Conservation (phyloP, 2,329 filamentous ascomycete species). For the Exophiala calicioides region DNA sequence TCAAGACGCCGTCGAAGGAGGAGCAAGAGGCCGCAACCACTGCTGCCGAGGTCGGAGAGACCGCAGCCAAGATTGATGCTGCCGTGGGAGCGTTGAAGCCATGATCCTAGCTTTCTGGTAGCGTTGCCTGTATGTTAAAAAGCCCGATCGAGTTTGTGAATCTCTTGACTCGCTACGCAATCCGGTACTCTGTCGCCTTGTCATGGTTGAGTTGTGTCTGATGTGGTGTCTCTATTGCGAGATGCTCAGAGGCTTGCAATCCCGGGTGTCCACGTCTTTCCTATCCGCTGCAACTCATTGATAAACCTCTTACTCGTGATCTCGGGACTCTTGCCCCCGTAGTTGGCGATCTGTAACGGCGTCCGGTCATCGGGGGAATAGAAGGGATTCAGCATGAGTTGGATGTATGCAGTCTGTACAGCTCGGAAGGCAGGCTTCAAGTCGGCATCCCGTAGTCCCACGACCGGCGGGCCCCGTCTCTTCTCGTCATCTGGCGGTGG, state of each 20-base stretch:
- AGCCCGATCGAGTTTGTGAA: background rate
- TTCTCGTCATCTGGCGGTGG: slow-evolving; percentile 40
- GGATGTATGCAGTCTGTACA: slow-evolving; percentile 88
- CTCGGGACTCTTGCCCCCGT: slow-evolving; percentile 54
- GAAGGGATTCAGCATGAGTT: slow-evolving; percentile 89
- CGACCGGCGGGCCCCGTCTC: slow-evolving; percentile 44
- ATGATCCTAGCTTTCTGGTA: background rate
- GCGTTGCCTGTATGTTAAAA: background rate
- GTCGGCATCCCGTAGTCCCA: slow-evolving; percentile 81
- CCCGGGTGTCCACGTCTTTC: slow-evolving; percentile 79
- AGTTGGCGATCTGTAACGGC: slow-evolving; percentile 54
- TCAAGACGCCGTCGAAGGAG: slow-evolving; percentile 21
- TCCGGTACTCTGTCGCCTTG: too few relatives aligned
- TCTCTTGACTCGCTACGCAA: background rate
- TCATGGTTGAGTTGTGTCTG: too few relatives aligned
- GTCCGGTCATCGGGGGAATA: slow-evolving; percentile 84
- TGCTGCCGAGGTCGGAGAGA: slow-evolving; percentile 28
- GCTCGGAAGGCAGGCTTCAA: slow-evolving; percentile 87
- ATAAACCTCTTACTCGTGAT: slow-evolving; percentile 82
- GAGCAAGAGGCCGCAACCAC: slow-evolving; percentile 27
- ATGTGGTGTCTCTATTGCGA: background rate
- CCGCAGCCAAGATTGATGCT: slow-evolving; percentile 25
- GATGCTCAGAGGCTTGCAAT: slow-evolving; percentile 40
- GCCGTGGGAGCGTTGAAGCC: slow-evolving; percentile 12
- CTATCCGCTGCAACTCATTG: slow-evolving; percentile 81